Evolutionary conservation across 2,329 filamentous ascomycete genomes (phyloP).

Genomic region (Teratosphaeriaceae sp.): DNA sequence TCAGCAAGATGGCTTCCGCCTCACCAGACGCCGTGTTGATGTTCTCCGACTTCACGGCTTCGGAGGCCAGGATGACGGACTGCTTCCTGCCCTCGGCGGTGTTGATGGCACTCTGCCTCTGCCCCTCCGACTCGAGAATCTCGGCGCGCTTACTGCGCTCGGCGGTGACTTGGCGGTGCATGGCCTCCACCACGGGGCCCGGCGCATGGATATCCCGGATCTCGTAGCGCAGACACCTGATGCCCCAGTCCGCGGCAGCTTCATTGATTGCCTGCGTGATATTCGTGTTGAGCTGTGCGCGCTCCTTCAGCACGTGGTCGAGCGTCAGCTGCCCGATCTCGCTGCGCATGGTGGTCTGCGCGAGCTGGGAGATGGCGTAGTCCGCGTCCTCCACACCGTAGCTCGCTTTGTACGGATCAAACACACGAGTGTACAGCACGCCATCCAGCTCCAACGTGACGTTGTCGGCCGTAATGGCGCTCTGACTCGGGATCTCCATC

Average conservation of each 20-base stretch:
- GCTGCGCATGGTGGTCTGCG: conserved; percentile 97
- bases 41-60: conserved; percentile 81
- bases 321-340: conserved; percentile 96
- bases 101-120: conserved; percentile 96
- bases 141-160: conserved; percentile 96
- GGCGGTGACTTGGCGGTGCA: conserved; percentile 97
- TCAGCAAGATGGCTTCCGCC: conserved; percentile 83
- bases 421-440: conserved; percentile 89
- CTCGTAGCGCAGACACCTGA: conserved; percentile 93
- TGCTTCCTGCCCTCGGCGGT: conserved; percentile 98
- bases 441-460: conserved; percentile 95
- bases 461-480: conserved; percentile 96
- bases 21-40: conserved; percentile 93
- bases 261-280: conserved; percentile 99
- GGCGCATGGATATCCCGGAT: conserved; percentile 98
- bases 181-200: conserved; percentile 86
- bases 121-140: conserved; percentile 94
- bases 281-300: conserved; percentile 90
- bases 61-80: conserved; percentile 90
- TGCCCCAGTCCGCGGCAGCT: conserved; percentile 92
- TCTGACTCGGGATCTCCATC: conserved; percentile 95
- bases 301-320: conserved; percentile 96
- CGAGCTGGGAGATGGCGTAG: conserved; percentile 95
- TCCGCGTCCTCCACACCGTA: conserved; percentile 98
- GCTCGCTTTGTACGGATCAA: conserved; percentile 97